Percentiles rank a stretch among this genome's conserved stretches.
These are phyloP conservation scores for Micromonas commoda DNA, from an alignment of 139 green algal species.

Conservation along the genomic window DNA sequence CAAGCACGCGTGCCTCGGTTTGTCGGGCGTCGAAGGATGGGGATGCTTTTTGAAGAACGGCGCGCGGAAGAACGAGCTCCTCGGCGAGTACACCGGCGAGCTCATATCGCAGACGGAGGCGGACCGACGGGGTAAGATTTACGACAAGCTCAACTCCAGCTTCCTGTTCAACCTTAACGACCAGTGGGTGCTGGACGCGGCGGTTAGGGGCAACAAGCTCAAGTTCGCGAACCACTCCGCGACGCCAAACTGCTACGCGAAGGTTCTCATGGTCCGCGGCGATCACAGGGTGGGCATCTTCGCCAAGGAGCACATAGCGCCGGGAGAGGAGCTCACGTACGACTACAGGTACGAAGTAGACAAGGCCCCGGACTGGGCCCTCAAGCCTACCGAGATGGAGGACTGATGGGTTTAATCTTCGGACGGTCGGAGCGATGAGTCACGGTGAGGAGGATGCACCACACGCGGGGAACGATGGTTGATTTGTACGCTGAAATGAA, in stretches of 20 bases:
- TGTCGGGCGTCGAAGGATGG: conserved; percentile 57
- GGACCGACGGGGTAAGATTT: conserved; percentile 76
- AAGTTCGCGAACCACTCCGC: conserved; percentile 51
- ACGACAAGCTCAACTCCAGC: conserved; percentile 71
- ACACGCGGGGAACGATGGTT: too few relatives aligned
- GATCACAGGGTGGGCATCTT: conserved; percentile 76
- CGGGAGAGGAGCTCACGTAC: conserved; percentile 67
- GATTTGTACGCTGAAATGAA: too few relatives aligned
- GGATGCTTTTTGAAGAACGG: conserved; percentile 60
- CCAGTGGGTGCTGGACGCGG: conserved; percentile 77
- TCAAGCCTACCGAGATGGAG: too few relatives aligned
- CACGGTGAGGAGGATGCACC: too few relatives aligned
- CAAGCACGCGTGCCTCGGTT: conserved; percentile 50
- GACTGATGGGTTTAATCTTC: too few relatives aligned
- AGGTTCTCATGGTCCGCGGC: conserved; percentile 59
- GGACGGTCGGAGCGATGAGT: too few relatives aligned
- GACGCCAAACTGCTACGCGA: conserved; percentile 56
- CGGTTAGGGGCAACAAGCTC: conserved; percentile 79
- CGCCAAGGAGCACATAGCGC: conserved; percentile 49
- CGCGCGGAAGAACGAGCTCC: conserved; percentile 57
- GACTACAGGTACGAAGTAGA: conserved; percentile 50
- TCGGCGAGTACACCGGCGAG: conserved; percentile 84
- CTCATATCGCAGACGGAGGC: conserved; percentile 75
- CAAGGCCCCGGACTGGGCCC: conserved; percentile 28
- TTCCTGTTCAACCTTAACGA: conserved; percentile 91